A percentile compares a stretch with the other conserved stretches of the same genome.
Conservation (phyloP, 148 eudicot species). For the Amaranthus cruentus region DNA sequence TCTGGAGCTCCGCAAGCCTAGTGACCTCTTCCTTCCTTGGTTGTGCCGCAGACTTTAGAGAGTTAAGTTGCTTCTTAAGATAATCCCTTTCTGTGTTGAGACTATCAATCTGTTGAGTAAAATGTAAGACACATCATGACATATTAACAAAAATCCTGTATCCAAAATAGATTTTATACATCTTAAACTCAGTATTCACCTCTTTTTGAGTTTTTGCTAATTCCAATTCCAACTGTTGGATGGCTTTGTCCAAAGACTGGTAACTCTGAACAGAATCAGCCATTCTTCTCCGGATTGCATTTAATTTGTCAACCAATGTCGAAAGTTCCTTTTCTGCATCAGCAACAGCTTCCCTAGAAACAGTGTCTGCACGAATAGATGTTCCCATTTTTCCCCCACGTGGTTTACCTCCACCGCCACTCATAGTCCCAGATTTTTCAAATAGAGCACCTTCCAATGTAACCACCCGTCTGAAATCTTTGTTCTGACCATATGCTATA, state of each 20-base stretch:
- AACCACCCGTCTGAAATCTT: constrained; percentile 77
- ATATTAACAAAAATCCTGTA: neutral
- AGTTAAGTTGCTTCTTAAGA: constrained; percentile 66
- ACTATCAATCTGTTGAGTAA: constrained; percentile 68
- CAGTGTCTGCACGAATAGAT: constrained; percentile 74
- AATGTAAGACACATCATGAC: neutral
- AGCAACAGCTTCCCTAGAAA: constrained; percentile 73
- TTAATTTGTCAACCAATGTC: constrained; percentile 43
- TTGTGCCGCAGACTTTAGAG: constrained; percentile 73
- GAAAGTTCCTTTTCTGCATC: constrained; percentile 73
- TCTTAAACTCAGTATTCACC: constrained; percentile 32
- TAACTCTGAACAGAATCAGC: constrained; percentile 57
- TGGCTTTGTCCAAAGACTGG: constrained; percentile 54
- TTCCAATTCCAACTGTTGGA: constrained; percentile 70
- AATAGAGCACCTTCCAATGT: constrained; percentile 87
- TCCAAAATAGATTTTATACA: neutral
- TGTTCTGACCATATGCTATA: constrained; percentile 71
- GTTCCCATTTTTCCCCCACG: constrained; percentile 99
- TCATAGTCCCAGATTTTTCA: constrained; percentile 96
- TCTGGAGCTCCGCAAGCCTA: constrained; percentile 51
- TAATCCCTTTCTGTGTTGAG: constrained; percentile 54
- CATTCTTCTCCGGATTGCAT: constrained; percentile 43
- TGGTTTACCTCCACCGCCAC: constrained; percentile 92
- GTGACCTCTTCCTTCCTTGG: constrained; percentile 64
- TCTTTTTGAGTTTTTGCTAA: constrained; percentile 79